Evolutionary conservation across 2,329 filamentous ascomycete genomes (phyloP).

Genomic region (Anthostomella pinea): DNA sequence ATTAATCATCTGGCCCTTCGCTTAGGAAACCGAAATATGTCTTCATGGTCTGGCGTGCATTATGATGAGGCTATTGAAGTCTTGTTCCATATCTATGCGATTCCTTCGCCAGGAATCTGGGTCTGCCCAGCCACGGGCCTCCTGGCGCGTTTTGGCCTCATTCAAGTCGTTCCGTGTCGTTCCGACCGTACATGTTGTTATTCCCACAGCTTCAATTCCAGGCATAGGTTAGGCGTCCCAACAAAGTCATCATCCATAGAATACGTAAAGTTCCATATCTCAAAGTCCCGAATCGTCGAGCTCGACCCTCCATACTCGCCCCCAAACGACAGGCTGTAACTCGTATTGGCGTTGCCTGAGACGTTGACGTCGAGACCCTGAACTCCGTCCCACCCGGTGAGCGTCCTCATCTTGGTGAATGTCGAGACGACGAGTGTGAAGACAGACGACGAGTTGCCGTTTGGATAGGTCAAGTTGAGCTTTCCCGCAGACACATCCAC

Average conservation of each 20-base stretch:
- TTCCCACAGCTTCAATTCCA: no score
- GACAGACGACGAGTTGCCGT: conserved; percentile 44
- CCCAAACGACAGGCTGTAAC: conserved; percentile 41
- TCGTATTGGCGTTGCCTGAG: conserved; percentile 41
- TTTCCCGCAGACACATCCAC: conserved; percentile 38
- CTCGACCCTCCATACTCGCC: conserved; percentile 37
- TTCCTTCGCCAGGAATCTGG: no score
- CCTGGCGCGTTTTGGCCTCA: no score
- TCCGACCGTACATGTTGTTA: no score
- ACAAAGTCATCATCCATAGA: conserved; percentile 6
- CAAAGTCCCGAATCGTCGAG: conserved; percentile 37
- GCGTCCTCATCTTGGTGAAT: conserved; percentile 41
- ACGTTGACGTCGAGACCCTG: conserved; percentile 45
- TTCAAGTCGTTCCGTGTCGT: no score
- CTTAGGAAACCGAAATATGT: no score
- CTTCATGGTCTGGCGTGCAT: no score
- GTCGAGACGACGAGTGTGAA: conserved; percentile 52
- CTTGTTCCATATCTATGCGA: no score
- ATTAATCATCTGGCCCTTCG: no score
- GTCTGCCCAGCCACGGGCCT: no score
- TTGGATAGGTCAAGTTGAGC: conserved; percentile 52
- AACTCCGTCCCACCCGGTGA: conserved; percentile 46
- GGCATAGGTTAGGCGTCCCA: conserved; percentile 4
- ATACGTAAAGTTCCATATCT: conserved; percentile 37
- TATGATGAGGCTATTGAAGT: no score